Evolutionary conservation across 208 protist species (phyloP).

Genomic region (Herpetomonas tarakana): DNA sequence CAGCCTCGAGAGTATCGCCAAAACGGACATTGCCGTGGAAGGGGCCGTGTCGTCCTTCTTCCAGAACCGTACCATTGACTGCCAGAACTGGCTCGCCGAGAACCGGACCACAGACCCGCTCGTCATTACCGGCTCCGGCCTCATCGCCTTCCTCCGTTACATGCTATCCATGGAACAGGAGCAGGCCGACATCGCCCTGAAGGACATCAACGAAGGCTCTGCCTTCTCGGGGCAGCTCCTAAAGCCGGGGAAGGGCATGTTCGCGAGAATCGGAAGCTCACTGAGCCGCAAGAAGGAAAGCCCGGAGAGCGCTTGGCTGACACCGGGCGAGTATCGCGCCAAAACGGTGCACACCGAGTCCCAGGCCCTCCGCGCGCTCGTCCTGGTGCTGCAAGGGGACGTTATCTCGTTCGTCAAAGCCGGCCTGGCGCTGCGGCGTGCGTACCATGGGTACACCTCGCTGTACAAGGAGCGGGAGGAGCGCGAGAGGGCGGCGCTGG

Average conservation of each 20-base stretch:
- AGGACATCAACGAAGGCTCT: constrained; percentile 24
- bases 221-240: constrained; percentile 37
- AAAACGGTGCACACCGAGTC: constrained; percentile 45
- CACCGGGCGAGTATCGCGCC: constrained; percentile 44
- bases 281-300: constrained; percentile 21
- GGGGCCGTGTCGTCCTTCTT: constrained; percentile 48
- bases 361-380: constrained; percentile 41
- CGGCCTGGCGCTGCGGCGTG: constrained; percentile 45
- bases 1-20: constrained; percentile 28
- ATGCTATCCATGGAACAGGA: constrained; percentile 51
- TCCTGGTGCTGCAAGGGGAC: constrained; percentile 41
- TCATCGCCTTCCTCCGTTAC: constrained; percentile 41
- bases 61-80: constrained; percentile 44
- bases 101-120: constrained; percentile 31
- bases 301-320: constrained; percentile 20
- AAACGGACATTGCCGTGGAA: constrained; percentile 25
- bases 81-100: constrained; percentile 33
- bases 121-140: constrained; percentile 23
- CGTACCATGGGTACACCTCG: constrained; percentile 26
- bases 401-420: constrained; percentile 37
- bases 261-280: constrained; percentile 19
- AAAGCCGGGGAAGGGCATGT: constrained; percentile 13
- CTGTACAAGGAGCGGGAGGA: constrained; percentile 34
- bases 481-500: constrained; percentile 17
- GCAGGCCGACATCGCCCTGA: constrained; percentile 34